Evolutionary conservation across 805 yeast genomes (phyloP).

Genomic region (Saccharomycopsis babjevae): DNA sequence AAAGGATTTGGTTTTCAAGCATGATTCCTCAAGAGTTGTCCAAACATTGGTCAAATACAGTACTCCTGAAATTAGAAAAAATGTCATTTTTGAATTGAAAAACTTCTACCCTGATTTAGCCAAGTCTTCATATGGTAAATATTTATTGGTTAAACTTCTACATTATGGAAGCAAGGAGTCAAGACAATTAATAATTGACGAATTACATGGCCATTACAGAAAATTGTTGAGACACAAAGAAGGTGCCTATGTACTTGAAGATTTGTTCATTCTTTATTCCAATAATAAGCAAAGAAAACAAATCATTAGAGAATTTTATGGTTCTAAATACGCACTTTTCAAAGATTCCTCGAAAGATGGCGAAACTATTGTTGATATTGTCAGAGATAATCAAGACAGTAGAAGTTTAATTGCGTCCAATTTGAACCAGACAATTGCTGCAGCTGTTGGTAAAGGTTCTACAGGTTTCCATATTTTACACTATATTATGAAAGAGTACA

Average conservation of each 20-base stretch:
- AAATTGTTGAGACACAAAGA: slow-evolving; percentile 94
- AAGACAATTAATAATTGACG: slow-evolving; percentile 64
- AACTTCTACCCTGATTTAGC: slow-evolving; percentile 59
- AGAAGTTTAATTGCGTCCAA: slow-evolving; percentile 65
- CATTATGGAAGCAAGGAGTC: slow-evolving; percentile 87
- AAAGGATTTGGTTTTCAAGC: slow-evolving; percentile 82
- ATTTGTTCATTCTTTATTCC: slow-evolving; percentile 75
- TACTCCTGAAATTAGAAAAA: slow-evolving; percentile 65
- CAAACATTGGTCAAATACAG: slow-evolving; percentile 88
- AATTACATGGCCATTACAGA: slow-evolving; percentile 82
- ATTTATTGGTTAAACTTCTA: slow-evolving; percentile 73
- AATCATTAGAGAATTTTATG: slow-evolving; percentile 95
- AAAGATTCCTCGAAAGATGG: slow-evolving; percentile 59
- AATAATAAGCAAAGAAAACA: slow-evolving; percentile 76
- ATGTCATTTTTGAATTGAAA: slow-evolving; percentile 55
- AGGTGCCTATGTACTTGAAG: slow-evolving; percentile 97
- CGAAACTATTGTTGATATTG: slow-evolving; percentile 54
- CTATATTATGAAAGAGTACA: slow-evolving; percentile 89
- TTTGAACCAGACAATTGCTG: slow-evolving; percentile 71
- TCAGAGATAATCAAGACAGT: slow-evolving; percentile 63
- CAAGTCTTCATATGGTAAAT: slow-evolving; percentile 89
- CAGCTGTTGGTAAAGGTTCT: slow-evolving; percentile 91
- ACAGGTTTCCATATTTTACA: slow-evolving; percentile 93
- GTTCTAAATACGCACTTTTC: slow-evolving; percentile 87
- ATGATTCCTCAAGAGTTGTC: slow-evolving; percentile 92